These are phyloP conservation scores for Hygrophila difformis DNA, from an alignment of 257 asterid species.

Conservation along the genomic window DNA sequence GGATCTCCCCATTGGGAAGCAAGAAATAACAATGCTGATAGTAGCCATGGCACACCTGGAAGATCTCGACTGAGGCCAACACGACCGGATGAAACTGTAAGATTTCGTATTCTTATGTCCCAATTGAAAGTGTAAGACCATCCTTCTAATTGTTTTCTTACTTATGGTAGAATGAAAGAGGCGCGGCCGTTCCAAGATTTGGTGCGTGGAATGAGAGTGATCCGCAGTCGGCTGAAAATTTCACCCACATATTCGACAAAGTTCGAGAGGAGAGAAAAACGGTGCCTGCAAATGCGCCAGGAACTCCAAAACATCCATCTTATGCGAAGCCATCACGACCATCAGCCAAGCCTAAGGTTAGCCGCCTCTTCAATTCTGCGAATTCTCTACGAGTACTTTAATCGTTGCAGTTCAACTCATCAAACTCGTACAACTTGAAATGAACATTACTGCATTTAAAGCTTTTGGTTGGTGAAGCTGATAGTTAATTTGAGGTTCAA, in stretches of 20 bases:
- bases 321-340: constrained; percentile 15
- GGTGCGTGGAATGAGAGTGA: constrained; percentile 83
- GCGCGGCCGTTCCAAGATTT: constrained; percentile 78
- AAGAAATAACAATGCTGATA: constrained; percentile 36
- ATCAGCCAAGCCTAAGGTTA: constrained; percentile 37
- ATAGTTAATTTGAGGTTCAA: no score
- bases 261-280: constrained; percentile 48
- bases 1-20: not conserved
- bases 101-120: constrained; percentile 8
- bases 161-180: constrained; percentile 48
- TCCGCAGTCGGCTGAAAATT: constrained; percentile 72
- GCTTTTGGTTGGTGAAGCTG: no score
- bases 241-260: constrained; percentile 56
- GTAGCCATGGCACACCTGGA: constrained; percentile 40
- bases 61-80: constrained; percentile 37
- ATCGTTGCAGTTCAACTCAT: no score
- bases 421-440: no score
- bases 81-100: constrained; percentile 64
- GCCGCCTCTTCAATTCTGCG: not conserved
- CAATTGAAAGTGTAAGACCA: not conserved
- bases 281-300: constrained; percentile 26
- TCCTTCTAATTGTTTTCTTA: not conserved
- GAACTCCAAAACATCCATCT: constrained; percentile 33
- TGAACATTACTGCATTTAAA: no score
- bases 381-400: no score